Percentiles rank a stretch among this genome's conserved stretches.
phyloP scores from a whole-genome alignment of 208 protist genomes.

The Pavlovales sp. region DNA sequence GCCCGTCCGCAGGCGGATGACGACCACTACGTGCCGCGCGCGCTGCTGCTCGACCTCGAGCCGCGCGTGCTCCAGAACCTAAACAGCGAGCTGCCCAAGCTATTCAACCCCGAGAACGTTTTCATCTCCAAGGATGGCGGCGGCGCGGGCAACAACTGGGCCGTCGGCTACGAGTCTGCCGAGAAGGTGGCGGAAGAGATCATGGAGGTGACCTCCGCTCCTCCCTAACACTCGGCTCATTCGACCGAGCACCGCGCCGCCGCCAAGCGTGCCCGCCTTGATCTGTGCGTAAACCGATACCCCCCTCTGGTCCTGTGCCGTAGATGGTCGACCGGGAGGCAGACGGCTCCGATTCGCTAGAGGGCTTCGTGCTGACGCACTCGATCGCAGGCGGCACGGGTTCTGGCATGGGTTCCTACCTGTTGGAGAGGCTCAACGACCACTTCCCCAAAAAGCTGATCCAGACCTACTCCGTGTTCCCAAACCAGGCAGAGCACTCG shows the following conservation, averaged over 20 bases:
- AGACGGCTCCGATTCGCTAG: slow-evolving; percentile 94
- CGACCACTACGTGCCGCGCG: slow-evolving; percentile 98
- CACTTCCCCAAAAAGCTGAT: slow-evolving; percentile 75
- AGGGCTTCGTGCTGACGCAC: slow-evolving; percentile 97
- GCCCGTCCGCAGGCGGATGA: slow-evolving; percentile 81
- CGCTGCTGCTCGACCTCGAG: slow-evolving; percentile 98
- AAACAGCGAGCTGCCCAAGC: slow-evolving; percentile 1
- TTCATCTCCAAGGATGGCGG: slow-evolving; percentile 75
- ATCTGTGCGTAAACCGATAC: no score
- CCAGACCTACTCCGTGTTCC: slow-evolving; percentile 97
- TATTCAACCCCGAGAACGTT: slow-evolving; percentile 90
- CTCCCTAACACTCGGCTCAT: no score
- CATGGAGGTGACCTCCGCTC: no score
- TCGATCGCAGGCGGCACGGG: slow-evolving; percentile 99
- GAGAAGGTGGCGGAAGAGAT: slow-evolving; percentile 83
- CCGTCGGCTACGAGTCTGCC: slow-evolving; percentile 65
- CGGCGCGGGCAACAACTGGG: slow-evolving; percentile 99
- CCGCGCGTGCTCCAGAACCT: slow-evolving; percentile 74
- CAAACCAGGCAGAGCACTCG: slow-evolving; percentile 64
- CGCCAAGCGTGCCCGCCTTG: no score
- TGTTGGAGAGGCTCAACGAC: slow-evolving; percentile 97
- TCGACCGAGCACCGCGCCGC: no score
- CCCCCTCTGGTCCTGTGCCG: no score
- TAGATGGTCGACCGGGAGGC: slow-evolving; percentile 99
- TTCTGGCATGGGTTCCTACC: slow-evolving; percentile 96